Evolutionary conservation across 176 grass and related monocot genomes (phyloP), one percentile per base, ranked within the genome.

Genomic region (Thalia dealbata): DNA sequence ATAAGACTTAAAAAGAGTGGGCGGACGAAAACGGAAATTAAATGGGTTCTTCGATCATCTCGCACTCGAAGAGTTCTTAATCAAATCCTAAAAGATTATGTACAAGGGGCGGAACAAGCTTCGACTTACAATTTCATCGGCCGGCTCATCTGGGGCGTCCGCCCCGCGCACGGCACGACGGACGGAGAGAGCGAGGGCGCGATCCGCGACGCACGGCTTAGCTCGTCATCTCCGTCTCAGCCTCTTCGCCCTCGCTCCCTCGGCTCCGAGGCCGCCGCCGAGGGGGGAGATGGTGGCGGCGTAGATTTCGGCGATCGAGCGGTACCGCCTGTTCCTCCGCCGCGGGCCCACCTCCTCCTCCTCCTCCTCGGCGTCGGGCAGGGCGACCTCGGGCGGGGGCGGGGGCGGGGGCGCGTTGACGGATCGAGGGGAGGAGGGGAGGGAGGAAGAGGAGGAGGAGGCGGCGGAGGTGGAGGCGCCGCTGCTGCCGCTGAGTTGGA

Each of bases 401-500:
- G 29, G 76, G 21, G 78, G 69, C 69, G 74, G 79, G 60, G 23
- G 73, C 35, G 76, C 62, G 48, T 80, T 78, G 68, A 85, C 82
- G 11, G 82, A 84, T 52, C 28, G 79, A 29, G 69, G 62, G 14
- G 88, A 74, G 21, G 81, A 78, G 18, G 83, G 82, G 15, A 52
- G 23, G 1, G 67, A 83, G 35, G 55, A 24, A 13, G 25, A 32
- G 14, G 59, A 44, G 16, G 61, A 70, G 5, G 0, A 32, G 30
- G 30, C 41, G 0, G 4, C 23, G 27, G 16, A 45, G 45, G 48
- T 21, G 66, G 44, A 50, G 21, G 41, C 71, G 3, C 41, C 68
- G 80, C 45, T 85, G 78, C 76, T 81, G 64, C 67, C 75, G 72
- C 91, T 84, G 52, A 96, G 85, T 64, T 88, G 88, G 67, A 96